Evolutionary conservation across 208 protist species (phyloP).

Genomic region (Acanthamoeba castellanii): DNA sequence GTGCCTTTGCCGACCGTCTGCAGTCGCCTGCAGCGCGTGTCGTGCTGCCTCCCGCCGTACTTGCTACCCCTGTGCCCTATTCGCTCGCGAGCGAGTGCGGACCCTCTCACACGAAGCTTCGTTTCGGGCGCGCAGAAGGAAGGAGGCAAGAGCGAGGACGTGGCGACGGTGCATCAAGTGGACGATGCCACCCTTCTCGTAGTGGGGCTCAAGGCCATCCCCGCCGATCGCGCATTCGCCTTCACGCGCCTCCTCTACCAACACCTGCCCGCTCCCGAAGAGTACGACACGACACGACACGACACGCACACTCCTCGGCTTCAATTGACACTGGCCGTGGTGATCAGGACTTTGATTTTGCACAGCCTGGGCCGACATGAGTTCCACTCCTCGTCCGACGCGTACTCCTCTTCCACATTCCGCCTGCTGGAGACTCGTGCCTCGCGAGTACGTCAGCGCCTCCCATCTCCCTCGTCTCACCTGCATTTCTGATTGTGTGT

Average conservation of each 20-base stretch:
- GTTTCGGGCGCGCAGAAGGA: not conserved
- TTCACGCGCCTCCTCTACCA: not conserved
- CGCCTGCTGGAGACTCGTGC: constrained; percentile 13
- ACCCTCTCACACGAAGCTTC: not conserved
- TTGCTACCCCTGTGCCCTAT: not conserved
- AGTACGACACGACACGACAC: not conserved
- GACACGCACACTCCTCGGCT: not conserved
- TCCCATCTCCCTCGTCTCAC: not conserved
- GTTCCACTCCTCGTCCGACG: not conserved
- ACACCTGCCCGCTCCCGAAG: not conserved
- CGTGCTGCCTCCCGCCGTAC: not conserved
- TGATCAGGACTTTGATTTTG: constrained; percentile 11
- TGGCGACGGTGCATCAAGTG: not conserved
- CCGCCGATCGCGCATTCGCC: not conserved
- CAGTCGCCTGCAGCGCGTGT: not conserved
- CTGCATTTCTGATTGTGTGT: not conserved
- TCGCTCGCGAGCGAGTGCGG: not conserved
- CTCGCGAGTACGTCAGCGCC: not conserved
- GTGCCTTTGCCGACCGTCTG: not conserved
- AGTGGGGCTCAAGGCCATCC: not conserved
- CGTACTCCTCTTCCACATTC: not conserved
- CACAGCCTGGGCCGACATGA: constrained; percentile 33
- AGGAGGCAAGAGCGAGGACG: not conserved
- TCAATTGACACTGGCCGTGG: no score
- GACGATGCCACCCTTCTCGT: not conserved